Base-by-base conservation (phyloP, 2,329 filamentous ascomycete genomes). In the Aspergillus thermomutatus region DNA sequence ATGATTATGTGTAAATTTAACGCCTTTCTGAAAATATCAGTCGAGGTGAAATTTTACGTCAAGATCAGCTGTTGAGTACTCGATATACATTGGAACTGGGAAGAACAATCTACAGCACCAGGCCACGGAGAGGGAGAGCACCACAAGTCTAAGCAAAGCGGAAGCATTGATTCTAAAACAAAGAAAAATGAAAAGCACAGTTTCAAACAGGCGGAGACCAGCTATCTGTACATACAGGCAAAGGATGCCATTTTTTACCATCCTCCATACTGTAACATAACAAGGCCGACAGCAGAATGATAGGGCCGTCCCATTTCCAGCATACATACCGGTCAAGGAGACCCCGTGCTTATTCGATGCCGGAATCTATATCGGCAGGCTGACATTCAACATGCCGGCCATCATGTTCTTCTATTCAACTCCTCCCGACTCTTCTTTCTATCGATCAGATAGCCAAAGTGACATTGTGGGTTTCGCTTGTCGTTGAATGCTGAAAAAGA, bases 211-310 rank as follows among this genome's bases (percentile, higher is more conserved):
- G 67, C 65, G 64, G 68, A 68, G 62, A 72, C 70, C 69, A 74
- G 70, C 69, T 75, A 75, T 74, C 72, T 75, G 72, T 75, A 74
- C 72, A 75, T 71, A 68, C 69, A 70, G 64, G 64, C 63, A 60
- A 60, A 66, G 62, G 59, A 63, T 62, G 50, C 58, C 43, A 23
- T 55, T 57, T 53, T 50, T 52, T 51, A 62, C 60, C 60, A 62
- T 63, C 57, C 60, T 60, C 61, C 56, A 53, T 52, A 49, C 59
- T 52, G 23, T 46, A 46, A 46, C 43, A 46, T 46, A 46, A 46
- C 26, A 49, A 10, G 28, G 47, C 47, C 47, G 21, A 63, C 64
- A 65, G 63, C 66, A 67, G n/a, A 47, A 48, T n/a, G 31, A 27
- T 19, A 26, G 40, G 26, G n/a, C n/a, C n/a, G 19, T 6, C 19